Base-by-base conservation (phyloP, 2,329 filamentous ascomycete species). In the Neonectria magnoliae region DNA sequence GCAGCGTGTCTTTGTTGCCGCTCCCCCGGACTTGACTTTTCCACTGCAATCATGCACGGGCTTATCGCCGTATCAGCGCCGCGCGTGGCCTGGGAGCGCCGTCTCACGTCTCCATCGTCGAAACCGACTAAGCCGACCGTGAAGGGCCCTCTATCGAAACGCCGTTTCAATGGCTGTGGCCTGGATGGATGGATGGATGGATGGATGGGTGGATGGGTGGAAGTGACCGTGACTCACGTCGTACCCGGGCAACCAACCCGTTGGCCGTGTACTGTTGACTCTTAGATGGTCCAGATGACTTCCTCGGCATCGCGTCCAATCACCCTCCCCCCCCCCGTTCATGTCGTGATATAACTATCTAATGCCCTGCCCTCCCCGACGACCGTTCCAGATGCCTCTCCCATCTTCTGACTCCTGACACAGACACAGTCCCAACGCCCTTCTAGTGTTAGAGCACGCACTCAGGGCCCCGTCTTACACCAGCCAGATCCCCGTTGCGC, bases 201-300 rank as follows among this genome's bases (percentile, higher is more conserved):
- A 10, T 41, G 36, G 16, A 7, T 14, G 36, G 16, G 11, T 33
- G 31, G 11, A 41, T 9, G n/a, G 38, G 38, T 38, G n/a, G 8
- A 42, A 42, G 38, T 42, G 38, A 42, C 38, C 38, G 38, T 42
- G 38, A 42, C 38, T 42, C 38, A 42, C 38, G 3, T 20, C 38
- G 4, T 42, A n/a, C n/a, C 38, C 7, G 38, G 38, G 9, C 38
- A 42, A 42, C 38, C 8, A 20, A 9, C 38, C n/a, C 16, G 38
- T 42, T n/a, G 9, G 38, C 38, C 38, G 6, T 18, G 38, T 42
- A 42, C 38, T 20, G 22, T 48, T 48, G 44, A 48, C 44, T 48
- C 44, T 27, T 48, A 7, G 44, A 27, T 66, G 33, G 68, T 27
- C 60, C 71, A 66, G 67, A 74, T 74, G 72, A 74, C 72, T 74